Evolutionary conservation across 176 grass and related monocot species (phyloP).

Genomic region (Bonia amplexicaulis): DNA sequence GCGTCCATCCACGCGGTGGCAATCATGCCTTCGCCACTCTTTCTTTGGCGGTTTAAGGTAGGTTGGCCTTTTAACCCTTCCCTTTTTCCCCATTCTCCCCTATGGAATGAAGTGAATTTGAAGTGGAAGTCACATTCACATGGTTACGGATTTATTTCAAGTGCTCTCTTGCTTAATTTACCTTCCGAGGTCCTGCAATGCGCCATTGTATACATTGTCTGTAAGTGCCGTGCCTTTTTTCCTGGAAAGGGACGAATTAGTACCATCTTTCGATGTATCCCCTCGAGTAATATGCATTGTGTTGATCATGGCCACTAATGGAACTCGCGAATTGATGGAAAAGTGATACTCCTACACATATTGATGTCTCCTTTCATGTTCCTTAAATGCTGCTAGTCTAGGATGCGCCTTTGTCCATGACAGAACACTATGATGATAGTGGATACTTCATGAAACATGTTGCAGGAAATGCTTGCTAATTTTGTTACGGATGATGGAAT

Average conservation of each 20-base stretch:
- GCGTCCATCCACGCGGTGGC: slow-evolving; percentile 44
- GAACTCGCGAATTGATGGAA: not conserved
- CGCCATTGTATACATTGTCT: not conserved
- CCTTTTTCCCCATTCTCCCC: not conserved
- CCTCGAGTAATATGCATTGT: not conserved
- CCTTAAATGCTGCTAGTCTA: not conserved
- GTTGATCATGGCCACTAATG: not conserved
- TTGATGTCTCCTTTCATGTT: not conserved
- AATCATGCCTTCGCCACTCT: slow-evolving; percentile 80
- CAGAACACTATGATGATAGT: not conserved
- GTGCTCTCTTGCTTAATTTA: not conserved
- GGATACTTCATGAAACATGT: not conserved
- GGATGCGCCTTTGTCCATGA: not conserved
- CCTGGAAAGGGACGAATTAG: not conserved
- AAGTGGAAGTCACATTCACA: not conserved
- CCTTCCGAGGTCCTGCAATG: not conserved
- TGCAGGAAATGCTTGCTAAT: not conserved
- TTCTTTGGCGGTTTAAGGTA: slow-evolving; percentile 93
- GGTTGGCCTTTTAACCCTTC: not conserved
- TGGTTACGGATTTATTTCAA: not conserved
- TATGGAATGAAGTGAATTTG: not conserved
- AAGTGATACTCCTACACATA: not conserved
- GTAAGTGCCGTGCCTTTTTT: not conserved
- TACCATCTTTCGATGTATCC: not conserved
- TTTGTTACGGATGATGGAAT: not conserved